Percentiles rank a stretch among this genome's conserved stretches.
phyloP scores from a whole-genome alignment of 1,284 basidiomycete species.

The Serendipita sp. region DNA sequence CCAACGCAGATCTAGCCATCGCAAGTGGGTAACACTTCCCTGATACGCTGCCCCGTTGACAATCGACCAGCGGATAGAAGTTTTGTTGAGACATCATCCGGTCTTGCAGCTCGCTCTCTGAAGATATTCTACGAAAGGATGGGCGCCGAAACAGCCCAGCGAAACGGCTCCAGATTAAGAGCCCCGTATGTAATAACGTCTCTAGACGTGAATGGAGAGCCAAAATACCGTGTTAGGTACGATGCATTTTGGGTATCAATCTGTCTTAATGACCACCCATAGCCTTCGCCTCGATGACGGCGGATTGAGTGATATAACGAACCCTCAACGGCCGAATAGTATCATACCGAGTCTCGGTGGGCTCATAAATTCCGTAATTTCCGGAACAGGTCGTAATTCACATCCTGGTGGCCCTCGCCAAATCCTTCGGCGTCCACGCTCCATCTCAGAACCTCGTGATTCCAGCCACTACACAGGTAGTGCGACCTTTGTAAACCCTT shows the following conservation, averaged over 20 bases:
- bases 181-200: neutral
- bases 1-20: conserved; percentile 14
- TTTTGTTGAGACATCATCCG: conserved; percentile 65
- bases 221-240: neutral
- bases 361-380: neutral
- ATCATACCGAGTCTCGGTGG: neutral
- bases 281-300: conserved; percentile 4
- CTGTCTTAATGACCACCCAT: conserved; percentile 53
- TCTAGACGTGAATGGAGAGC: neutral
- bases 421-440: conserved; percentile 1
- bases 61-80: conserved; percentile 42
- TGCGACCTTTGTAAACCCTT: neutral
- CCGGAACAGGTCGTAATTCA: neutral
- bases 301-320: conserved; percentile 10
- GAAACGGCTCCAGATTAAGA: conserved; percentile 16
- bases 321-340: neutral
- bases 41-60: neutral
- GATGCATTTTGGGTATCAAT: conserved; percentile 22
- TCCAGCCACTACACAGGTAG: conserved; percentile 52
- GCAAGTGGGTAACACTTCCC: conserved; percentile 10
- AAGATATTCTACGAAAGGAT: conserved; percentile 28
- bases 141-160: conserved; percentile 13
- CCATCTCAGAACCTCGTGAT: conserved; percentile 14
- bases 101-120: conserved; percentile 52
- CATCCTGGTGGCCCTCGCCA: neutral